Evolutionary conservation across 2,329 filamentous ascomycete genomes (phyloP).

Genomic region (Calonectria naviculata): DNA sequence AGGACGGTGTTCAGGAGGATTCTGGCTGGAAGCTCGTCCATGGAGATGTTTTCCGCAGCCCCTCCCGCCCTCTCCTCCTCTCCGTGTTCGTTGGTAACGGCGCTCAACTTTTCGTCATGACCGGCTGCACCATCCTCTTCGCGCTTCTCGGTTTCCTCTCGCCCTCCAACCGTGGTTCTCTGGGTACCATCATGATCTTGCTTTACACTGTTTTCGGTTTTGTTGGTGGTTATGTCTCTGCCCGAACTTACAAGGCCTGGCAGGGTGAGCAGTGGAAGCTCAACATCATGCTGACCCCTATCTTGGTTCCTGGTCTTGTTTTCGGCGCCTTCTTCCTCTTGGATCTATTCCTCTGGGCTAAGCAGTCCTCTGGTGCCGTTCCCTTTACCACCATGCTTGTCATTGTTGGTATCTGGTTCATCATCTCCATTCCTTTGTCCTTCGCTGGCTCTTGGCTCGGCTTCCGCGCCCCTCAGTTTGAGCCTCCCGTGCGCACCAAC

Average conservation of each 20-base stretch:
- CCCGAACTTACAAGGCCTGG: conserved; percentile 94
- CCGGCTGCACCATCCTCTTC: conserved; percentile 92
- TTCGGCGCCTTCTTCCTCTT: conserved; percentile 92
- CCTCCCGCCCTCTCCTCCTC: conserved; percentile 83
- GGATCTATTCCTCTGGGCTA: conserved; percentile 96
- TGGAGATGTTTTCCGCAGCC: conserved; percentile 94
- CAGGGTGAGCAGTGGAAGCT: conserved; percentile 94
- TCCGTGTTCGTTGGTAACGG: conserved; percentile 93
- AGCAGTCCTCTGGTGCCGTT: conserved; percentile 91
- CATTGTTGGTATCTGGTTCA: conserved; percentile 93
- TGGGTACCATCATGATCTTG: conserved; percentile 92
- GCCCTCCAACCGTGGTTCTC: conserved; percentile 92
- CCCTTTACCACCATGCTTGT: conserved; percentile 98
- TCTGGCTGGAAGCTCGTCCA: conserved; percentile 99
- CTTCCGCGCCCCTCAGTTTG: conserved; percentile 79
- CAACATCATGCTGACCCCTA: conserved; percentile 88
- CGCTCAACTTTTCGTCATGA: conserved; percentile 97
- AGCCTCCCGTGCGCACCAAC: conserved; percentile 91
- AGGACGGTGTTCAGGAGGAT: conserved; percentile 96
- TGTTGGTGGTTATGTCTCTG: conserved; percentile 89
- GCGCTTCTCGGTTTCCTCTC: conserved; percentile 95
- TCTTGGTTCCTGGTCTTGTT: conserved; percentile 86
- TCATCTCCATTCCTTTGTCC: conserved; percentile 93
- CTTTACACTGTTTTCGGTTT: conserved; percentile 94
- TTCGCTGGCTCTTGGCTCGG: conserved; percentile 93